These are phyloP conservation scores for Letharia lupina DNA, from an alignment of 495 filamentous ascomycete species.

Conservation along the genomic window DNA sequence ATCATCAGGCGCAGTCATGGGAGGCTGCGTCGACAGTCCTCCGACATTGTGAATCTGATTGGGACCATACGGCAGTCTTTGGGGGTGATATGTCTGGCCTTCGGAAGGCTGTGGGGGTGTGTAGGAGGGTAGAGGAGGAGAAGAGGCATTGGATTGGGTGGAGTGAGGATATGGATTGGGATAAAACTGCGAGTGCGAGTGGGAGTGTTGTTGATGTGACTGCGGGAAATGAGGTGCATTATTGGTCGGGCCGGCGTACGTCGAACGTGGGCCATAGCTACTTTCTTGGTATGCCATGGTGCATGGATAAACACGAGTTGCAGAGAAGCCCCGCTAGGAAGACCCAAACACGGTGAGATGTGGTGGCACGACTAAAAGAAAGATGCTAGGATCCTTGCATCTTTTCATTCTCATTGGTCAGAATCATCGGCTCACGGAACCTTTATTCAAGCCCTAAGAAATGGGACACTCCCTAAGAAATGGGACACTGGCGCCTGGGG, in stretches of 20 bases:
- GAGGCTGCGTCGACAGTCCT: slow-evolving; percentile 18
- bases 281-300: slow-evolving; percentile 6
- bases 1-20: slow-evolving; percentile 18
- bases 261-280: not conserved
- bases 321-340: not conserved
- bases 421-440: not conserved
- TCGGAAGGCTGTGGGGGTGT: slow-evolving; percentile 34
- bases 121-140: slow-evolving; percentile 20
- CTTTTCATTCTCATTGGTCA: not conserved
- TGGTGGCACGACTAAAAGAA: not conserved
- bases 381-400: not conserved
- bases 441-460: not conserved
- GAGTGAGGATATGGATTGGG: slow-evolving; percentile 21
- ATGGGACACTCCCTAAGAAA: not conserved
- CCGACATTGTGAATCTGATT: slow-evolving; percentile 20
- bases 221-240: slow-evolving; percentile 9
- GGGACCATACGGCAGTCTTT: slow-evolving; percentile 15
- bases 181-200: slow-evolving; percentile 14
- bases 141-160: slow-evolving; percentile 26
- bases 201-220: slow-evolving; percentile 10
- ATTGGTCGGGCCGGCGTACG: slow-evolving; percentile 1
- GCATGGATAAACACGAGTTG: too few relatives aligned
- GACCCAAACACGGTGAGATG: not conserved
- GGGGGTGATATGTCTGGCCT: slow-evolving; percentile 22
- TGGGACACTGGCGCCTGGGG: too few relatives aligned